Percentiles rank a stretch among this genome's conserved stretches.
Conservation (phyloP, 2,329 filamentous ascomycete genomes). For the Arthrobotrys sphaeroides region DNA sequence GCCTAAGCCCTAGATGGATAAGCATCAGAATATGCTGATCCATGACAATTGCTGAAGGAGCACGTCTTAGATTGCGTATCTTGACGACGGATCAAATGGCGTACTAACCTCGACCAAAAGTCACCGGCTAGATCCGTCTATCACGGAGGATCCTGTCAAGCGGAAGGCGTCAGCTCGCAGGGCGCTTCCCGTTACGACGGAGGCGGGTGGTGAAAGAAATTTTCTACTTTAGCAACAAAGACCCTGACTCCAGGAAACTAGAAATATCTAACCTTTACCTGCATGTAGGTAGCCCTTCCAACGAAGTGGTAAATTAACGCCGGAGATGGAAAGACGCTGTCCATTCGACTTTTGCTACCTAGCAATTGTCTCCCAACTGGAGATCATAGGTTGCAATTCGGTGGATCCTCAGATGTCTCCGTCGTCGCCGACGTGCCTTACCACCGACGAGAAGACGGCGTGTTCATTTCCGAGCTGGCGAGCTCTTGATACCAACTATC, state of each 20-base stretch:
- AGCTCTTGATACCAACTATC: slow-evolving; percentile 20
- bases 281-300: not conserved
- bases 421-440: slow-evolving; percentile 40
- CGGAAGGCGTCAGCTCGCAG: not conserved
- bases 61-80: not conserved
- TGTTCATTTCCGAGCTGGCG: slow-evolving; percentile 23
- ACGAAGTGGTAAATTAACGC: slow-evolving; percentile 8
- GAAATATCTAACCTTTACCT: not conserved
- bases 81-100: not conserved
- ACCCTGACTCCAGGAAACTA: slow-evolving; percentile 7
- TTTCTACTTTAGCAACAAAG: not conserved
- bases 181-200: not conserved
- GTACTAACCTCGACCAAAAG: not conserved
- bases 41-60: not conserved
- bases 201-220: not conserved
- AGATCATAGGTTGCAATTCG: not conserved
- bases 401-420: slow-evolving; percentile 2
- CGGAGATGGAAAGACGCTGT: slow-evolving; percentile 20
- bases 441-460: slow-evolving; percentile 5
- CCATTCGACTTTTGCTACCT: slow-evolving; percentile 2
- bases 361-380: not conserved
- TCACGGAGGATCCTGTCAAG: not conserved
- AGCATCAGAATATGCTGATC: not conserved
- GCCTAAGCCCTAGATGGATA: not conserved
- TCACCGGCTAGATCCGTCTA: not conserved